Evolutionary conservation across 768 basidiomycete genomes (phyloP), one percentile per base, ranked within the genome.

Genomic region (Serendipita sp.): DNA sequence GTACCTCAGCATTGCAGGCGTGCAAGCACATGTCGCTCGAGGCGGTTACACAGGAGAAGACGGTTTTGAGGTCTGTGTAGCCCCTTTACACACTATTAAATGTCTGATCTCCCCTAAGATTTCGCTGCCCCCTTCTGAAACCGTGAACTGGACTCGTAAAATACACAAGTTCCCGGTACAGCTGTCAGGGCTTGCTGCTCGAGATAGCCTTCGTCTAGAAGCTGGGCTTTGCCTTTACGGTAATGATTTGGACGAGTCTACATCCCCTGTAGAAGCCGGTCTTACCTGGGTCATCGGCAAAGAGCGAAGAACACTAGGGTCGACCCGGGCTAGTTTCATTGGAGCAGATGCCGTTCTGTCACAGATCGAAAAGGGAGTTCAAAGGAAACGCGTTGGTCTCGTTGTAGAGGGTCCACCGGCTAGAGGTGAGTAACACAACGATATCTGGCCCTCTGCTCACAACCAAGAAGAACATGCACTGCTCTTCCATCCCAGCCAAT

Each of bases 31-130:
- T 71, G 83, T 98, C 35, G 89, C 92, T 5, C 84, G 96, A 15
- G 91, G 92, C 34, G 96, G 96, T 3, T 99, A 99, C 75, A 98
- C 96, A 0, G 96, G 96, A 10, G 96, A 99, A 75, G 96, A 99
- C 74, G 96, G 96, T 0, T 98, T 99, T 69, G 96, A 99, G 80
- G 92, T 85, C 30, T 65, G 76, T 66, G 68, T 67, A 62, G 1
- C 36, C 23, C 46, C 18, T 44, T 38, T 41, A 16, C 36, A 30
- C 28, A 41, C 28, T 51, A 36, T 45, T 46, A 23, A 44, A 3
- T 13, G 2, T 16, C 48, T 16, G 15, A 15, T 44, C 2, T 36
- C 51, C 44, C 41, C n/a, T 38, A 91, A 23, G 91, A 91, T 97
- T 67, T 95, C 91, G 3, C 85, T 95, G 46, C 91, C 91, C 0